Evolutionary conservation across 805 yeast species (phyloP).

Genomic region (Ogataea neopini): DNA sequence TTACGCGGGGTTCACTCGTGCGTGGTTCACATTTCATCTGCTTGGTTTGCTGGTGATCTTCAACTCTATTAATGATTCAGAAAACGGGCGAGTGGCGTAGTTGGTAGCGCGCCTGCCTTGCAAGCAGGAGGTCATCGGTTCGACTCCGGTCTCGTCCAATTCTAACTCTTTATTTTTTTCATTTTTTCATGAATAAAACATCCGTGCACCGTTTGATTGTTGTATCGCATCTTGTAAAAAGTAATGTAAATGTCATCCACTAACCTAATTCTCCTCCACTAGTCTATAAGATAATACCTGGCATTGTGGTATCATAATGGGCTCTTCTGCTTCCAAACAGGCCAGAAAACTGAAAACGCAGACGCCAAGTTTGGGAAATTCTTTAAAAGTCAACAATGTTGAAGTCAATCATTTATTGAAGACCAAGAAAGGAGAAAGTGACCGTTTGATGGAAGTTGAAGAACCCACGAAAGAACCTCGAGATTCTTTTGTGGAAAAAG

Average conservation of each 20-base stretch:
- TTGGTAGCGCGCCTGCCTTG: slow-evolving; percentile 82
- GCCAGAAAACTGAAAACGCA: slow-evolving; percentile 15
- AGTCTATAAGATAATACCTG: too few species aligned
- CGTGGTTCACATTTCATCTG: too few species aligned
- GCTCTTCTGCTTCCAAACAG: slow-evolving; percentile 27
- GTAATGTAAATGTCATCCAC: too few species aligned
- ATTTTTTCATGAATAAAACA: slow-evolving; percentile 1
- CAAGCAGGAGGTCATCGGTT: slow-evolving; percentile 78
- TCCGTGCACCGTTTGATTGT: neutral
- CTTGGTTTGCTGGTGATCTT: too few species aligned
- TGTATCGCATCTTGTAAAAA: too few species aligned
- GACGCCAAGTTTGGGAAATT: slow-evolving; percentile 10
- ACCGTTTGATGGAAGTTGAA: too few species aligned
- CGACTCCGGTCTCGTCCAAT: slow-evolving; percentile 76
- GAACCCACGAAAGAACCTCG: neutral
- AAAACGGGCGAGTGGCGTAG: slow-evolving; percentile 73
- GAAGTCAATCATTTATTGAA: neutral
- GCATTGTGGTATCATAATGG: slow-evolving; percentile 20
- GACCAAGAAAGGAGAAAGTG: neutral
- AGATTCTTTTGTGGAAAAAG: slow-evolving; percentile 19
- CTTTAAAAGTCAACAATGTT: slow-evolving; percentile 9
- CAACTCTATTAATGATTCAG: neutral
- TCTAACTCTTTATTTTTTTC: slow-evolving; percentile 9
- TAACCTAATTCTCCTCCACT: too few species aligned
- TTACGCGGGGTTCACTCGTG: too few species aligned